Evolutionary conservation across 1,139 yeast species (phyloP).

Genomic region (Diutina scorzettiae): DNA sequence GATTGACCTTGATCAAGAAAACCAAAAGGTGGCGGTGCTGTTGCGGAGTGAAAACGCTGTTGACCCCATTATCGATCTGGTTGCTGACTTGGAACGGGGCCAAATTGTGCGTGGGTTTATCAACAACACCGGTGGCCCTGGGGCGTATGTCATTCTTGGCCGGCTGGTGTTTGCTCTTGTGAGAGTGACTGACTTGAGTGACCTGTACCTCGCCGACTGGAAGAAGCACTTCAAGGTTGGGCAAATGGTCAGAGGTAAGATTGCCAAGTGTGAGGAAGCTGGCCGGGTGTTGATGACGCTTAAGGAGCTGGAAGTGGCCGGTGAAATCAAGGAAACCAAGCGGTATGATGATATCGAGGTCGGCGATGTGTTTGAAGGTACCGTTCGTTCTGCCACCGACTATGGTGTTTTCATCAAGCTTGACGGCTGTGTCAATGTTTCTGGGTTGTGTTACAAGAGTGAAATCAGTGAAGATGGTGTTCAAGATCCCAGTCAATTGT

Average conservation of each 20-base stretch:
- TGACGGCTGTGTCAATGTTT: constrained; percentile 60
- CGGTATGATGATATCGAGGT: constrained; percentile 52
- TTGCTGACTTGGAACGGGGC: constrained; percentile 54
- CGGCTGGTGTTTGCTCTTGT: constrained; percentile 68
- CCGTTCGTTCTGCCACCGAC: constrained; percentile 68
- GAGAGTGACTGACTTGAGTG: constrained; percentile 72
- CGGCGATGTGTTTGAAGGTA: constrained; percentile 69
- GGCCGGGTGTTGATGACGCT: constrained; percentile 65
- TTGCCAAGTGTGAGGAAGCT: constrained; percentile 49
- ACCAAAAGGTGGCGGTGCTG: constrained; percentile 50
- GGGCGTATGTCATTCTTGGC: constrained; percentile 71
- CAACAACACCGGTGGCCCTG: constrained; percentile 62
- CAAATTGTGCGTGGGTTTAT: constrained; percentile 71
- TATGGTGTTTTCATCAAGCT: constrained; percentile 85
- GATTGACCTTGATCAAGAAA: constrained; percentile 40
- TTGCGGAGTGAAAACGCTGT: constrained; percentile 41
- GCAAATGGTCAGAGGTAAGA: constrained; percentile 70
- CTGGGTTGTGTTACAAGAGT: constrained; percentile 81
- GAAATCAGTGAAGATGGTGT: constrained; percentile 64
- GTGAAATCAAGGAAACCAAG: constrained; percentile 46
- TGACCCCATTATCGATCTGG: constrained; percentile 39
- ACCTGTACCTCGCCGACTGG: constrained; percentile 78
- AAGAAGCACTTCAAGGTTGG: constrained; percentile 58
- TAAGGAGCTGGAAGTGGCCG: constrained; percentile 71
- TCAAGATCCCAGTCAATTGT: constrained; percentile 44